Base-by-base conservation (phyloP, 805 yeast genomes). In the Zygosaccharomyces lentus region DNA sequence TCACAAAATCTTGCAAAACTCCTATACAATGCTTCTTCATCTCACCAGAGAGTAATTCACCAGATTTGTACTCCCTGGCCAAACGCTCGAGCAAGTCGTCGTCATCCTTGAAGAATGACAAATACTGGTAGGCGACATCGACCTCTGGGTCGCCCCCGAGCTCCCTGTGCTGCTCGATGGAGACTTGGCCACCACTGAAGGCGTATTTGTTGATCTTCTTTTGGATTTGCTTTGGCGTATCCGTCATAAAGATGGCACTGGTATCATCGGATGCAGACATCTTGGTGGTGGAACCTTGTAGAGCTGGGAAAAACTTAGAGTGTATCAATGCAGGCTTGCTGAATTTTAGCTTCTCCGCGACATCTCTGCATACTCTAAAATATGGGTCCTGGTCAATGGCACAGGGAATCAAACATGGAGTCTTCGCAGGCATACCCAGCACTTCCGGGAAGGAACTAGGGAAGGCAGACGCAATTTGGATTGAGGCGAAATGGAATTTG, bases 381-480 rank as follows among this genome's bases (percentile, higher is more conserved):
- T 93, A 93, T 25, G 99, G 98, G 68, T 93, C 99, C 74, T 91
- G 99, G 66, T 93, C 99, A 65, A 93, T 93, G 39, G 99, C 99
- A 76, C 99, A 93, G 32, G 99, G 99, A 67, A 93, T 93, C 67
- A 93, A 74, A 69, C 96, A 88, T 51, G 96, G 98, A 0, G 97
- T 88, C 72, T 90, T 93, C 40, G 82, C 73, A 37, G 95, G 87
- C 59, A 83, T 70, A 6, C 87, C 96, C 57, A 93, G 77, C 19
- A 93, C 85, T 53, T 84, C 96, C 2, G 98, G 99, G 78, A 87
- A 93, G 10, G 97, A 87, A 40, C 91, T 86, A 48, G 96, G 95
- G 73, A 93, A 91, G 1, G 96, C 95, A 13, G 97, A 82, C 21
- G 97, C 87, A 61, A 95, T 93, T 73, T 93, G 99, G 59, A 93